These are phyloP conservation scores for Voacanga thouarsii DNA, from an alignment of 257 asterid genomes.

Conservation along the genomic window DNA sequence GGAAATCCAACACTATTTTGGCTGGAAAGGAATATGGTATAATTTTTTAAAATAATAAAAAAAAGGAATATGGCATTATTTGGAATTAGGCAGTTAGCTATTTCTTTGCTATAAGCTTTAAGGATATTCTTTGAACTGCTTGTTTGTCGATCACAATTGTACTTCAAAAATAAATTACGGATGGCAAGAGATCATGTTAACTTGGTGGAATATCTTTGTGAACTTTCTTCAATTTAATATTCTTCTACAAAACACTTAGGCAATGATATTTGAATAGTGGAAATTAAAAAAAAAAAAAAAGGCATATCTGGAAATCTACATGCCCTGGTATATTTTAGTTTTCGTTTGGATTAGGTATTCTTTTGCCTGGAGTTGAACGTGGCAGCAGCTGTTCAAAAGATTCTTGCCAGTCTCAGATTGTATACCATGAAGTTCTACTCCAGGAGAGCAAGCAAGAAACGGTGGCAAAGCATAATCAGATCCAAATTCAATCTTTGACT, in stretches of 20 bases:
- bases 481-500: conserved; percentile 32
- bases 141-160: not conserved
- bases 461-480: conserved; percentile 32
- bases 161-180: not conserved
- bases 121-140: not conserved
- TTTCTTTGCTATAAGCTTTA: not conserved
- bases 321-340: not conserved
- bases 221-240: not conserved
- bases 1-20: not conserved
- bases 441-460: conserved; percentile 39
- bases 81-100: not conserved
- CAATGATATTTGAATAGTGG: not conserved
- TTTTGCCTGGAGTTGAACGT: conserved; percentile 29
- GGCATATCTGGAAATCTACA: not conserved
- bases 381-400: conserved; percentile 17
- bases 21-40: not conserved
- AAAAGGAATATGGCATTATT: no score
- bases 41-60: not conserved
- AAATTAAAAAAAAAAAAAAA: not conserved
- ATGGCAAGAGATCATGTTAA: not conserved
- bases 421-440: conserved; percentile 67
- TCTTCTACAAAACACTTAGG: not conserved
- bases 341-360: conserved; percentile 35
- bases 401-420: conserved; percentile 26
- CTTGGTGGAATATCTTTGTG: conserved; percentile 2